phyloP scores from a whole-genome alignment of 169 alveolate genomes.

The Eimeria tenella region DNA sequence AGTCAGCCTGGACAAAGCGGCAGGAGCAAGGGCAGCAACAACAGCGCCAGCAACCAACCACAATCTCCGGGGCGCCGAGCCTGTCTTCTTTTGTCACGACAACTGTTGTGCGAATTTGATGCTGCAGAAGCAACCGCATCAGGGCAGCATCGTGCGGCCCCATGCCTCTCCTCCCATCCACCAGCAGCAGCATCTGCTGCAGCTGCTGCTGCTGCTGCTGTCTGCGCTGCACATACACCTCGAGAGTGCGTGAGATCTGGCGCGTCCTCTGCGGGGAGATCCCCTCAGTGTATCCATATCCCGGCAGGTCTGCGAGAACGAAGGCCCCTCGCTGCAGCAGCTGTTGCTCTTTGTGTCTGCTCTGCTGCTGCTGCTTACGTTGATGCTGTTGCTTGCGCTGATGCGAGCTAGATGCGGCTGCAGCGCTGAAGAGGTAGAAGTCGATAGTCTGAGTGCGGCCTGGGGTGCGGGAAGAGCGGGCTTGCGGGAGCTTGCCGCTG shows the following conservation, averaged over 20 bases:
- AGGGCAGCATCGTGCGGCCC: slow-evolving; percentile 45
- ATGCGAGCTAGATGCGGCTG: background rate
- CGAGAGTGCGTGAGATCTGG: slow-evolving; percentile 30
- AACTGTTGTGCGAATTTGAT: background rate
- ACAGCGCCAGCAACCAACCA: slow-evolving; percentile 31
- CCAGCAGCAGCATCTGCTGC: slow-evolving; percentile 48
- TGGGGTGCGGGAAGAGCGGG: slow-evolving; percentile 70
- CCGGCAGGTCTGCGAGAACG: slow-evolving; percentile 76
- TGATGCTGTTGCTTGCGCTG: background rate
- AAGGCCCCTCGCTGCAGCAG: slow-evolving; percentile 49
- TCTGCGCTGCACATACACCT: slow-evolving; percentile 42
- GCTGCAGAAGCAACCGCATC: slow-evolving; percentile 37
- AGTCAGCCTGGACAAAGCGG: background rate
- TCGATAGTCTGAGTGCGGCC: slow-evolving; percentile 78
- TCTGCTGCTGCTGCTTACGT: background rate
- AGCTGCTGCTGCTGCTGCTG: slow-evolving; percentile 18
- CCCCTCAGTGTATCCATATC: slow-evolving; percentile 75
- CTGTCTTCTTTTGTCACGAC: slow-evolving; percentile 68
- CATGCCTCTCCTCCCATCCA: slow-evolving; percentile 64
- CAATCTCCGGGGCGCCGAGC: background rate
- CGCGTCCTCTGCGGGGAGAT: slow-evolving; percentile 15
- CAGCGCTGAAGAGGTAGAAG: slow-evolving; percentile 34
- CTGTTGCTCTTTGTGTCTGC: background rate
- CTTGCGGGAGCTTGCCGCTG: slow-evolving; percentile 51
- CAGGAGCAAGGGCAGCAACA: background rate